Evolutionary conservation across 495 filamentous ascomycete genomes (phyloP).

Genomic region (Xylaria grammica): DNA sequence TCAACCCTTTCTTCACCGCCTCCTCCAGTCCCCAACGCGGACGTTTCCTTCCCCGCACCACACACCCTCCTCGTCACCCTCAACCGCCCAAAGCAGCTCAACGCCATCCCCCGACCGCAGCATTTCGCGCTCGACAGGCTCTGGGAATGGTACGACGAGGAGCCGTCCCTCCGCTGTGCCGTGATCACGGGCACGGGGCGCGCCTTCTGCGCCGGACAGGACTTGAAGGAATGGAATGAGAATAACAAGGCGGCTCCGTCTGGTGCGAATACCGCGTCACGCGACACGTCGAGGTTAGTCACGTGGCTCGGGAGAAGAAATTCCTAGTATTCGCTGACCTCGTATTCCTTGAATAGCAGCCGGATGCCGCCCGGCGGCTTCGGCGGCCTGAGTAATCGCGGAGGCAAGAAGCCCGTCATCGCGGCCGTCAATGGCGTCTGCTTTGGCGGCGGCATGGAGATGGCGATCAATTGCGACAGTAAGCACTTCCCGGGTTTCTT

Average conservation of each 20-base stretch:
- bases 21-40: conserved; percentile 43
- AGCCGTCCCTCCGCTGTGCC: conserved; percentile 60
- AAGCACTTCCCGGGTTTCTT: too few species aligned
- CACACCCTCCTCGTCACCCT: conserved; percentile 66
- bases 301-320: too few species aligned
- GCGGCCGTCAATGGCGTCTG: conserved; percentile 78
- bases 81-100: conserved; percentile 63
- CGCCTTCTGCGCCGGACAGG: conserved; percentile 65
- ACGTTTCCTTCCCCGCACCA: conserved; percentile 60
- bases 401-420: conserved; percentile 69
- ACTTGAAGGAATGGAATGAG: conserved; percentile 52
- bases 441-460: conserved; percentile 77
- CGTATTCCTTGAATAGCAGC: too few species aligned
- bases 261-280: background rate
- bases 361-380: conserved; percentile 46
- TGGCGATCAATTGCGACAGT: conserved; percentile 69
- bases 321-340: too few species aligned
- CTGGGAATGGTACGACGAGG: conserved; percentile 63
- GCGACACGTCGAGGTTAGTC: conserved; percentile 33
- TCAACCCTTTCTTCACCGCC: conserved; percentile 32
- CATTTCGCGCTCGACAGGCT: conserved; percentile 58
- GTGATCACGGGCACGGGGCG: conserved; percentile 59
- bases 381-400: conserved; percentile 59
- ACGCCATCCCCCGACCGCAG: conserved; percentile 57
- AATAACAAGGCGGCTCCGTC: conserved; percentile 49